Evolutionary conservation across 2,329 filamentous ascomycete genomes (phyloP), one percentile per base, ranked within the genome.

Genomic region (Fonsecaea nubica): DNA sequence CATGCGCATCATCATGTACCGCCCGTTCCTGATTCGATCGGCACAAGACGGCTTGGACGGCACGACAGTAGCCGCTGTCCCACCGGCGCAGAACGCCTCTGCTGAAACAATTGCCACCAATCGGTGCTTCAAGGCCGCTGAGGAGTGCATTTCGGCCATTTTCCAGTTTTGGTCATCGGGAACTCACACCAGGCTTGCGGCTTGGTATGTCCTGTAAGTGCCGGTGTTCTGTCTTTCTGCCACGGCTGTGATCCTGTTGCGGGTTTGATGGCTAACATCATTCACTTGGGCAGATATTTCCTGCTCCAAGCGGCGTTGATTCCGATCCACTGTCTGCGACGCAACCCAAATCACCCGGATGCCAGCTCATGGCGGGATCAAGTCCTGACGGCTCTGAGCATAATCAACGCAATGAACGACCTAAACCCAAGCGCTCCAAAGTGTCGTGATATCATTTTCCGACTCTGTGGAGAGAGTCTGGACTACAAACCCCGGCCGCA

Each of bases 221-320:
- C 8, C 35, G 12, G 7, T 40, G 3, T 15, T 45, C 35, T 52
- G 6, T n/a, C 32, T 8, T 50, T 50, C 25, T 50, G 45, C 12
- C 21, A 12, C 12, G 10, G 18, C 18, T 25, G 7, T 25, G 9
- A 10, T 25, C 45, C 15, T 42, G 21, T 42, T 56, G 32, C 5
- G 6, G 9, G 18, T 25, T 30, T 48, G 18, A 42, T 33, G 10
- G 25, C 13, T 13, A n/a, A 30, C 5, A 4, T 63, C 32, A 12
- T 1, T 33, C 8, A 12, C 6, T 45, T 32, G 25, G n/a, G n/a
- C 45, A 69, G 67, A 60, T 81, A 82, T 69, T 82, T 82, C 70
- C 76, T 82, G 42, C 81, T 82, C 71, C 80, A 82, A 73, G 80
- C 80, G 12, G 80, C 76, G 30, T 69, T 82, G 1, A 81, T 82